These are phyloP conservation scores for Colletotrichum simmondsii DNA, from an alignment of 2,329 filamentous ascomycete species.

Conservation along the genomic window DNA sequence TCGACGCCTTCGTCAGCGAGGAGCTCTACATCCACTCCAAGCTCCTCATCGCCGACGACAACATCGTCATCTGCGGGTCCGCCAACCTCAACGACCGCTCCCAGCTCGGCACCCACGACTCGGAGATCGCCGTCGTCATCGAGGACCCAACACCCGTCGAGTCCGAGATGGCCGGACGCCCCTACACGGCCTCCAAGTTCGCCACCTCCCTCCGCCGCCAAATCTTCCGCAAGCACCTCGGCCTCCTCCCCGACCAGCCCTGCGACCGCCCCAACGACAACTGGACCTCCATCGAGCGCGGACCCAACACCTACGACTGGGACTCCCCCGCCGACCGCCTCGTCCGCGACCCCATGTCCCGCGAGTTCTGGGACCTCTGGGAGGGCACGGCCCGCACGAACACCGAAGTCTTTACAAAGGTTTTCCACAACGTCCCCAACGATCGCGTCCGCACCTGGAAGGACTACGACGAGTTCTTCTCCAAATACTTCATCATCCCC, in stretches of 20 bases:
- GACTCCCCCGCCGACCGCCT: conserved; percentile 73
- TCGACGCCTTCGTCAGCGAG: conserved; percentile 71
- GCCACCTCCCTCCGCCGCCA: conserved; percentile 84
- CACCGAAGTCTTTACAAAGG: conserved; percentile 81
- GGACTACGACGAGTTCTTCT: conserved; percentile 79
- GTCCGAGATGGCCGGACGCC: conserved; percentile 77
- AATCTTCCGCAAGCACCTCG: conserved; percentile 92
- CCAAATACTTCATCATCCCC: conserved; percentile 71
- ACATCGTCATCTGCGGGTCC: conserved; percentile 82
- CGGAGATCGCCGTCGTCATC: conserved; percentile 89
- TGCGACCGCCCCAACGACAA: conserved; percentile 77
- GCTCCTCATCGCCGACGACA: conserved; percentile 84
- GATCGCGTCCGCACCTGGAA: conserved; percentile 77
- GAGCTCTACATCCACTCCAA: conserved; percentile 75
- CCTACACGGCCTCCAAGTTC: conserved; percentile 78
- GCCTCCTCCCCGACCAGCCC: conserved; percentile 79
- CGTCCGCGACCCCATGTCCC: conserved; percentile 79
- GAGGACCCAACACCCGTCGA: conserved; percentile 79
- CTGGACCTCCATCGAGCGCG: conserved; percentile 77
- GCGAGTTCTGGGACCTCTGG: conserved; percentile 79
- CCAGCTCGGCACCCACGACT: conserved; percentile 86
- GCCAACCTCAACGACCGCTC: conserved; percentile 71
- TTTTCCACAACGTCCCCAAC: conserved; percentile 84
- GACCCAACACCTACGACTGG: conserved; percentile 79
- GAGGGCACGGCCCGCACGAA: conserved; percentile 77